phyloP scores from a whole-genome alignment of 2,329 filamentous ascomycete species.

The Ophiocordyceps robertsii region DNA sequence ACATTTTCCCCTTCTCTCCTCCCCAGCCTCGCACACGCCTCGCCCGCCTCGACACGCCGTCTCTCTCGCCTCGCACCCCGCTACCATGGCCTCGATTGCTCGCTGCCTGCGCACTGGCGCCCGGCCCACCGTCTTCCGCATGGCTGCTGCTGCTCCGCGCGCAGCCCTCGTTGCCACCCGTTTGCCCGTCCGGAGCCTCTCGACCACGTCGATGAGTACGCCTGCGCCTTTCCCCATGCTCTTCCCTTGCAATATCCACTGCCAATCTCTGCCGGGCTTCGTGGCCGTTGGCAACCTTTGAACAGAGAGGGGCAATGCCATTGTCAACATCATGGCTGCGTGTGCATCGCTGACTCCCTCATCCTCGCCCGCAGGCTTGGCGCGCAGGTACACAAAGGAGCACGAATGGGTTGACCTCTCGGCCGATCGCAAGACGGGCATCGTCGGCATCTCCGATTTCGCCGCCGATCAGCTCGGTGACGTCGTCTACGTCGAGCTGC shows the following conservation, averaged over 20 bases:
- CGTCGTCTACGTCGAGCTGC: slow-evolving; percentile 94
- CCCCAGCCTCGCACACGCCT: neutral
- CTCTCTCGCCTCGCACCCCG: too few relatives aligned
- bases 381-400: slow-evolving; percentile 87
- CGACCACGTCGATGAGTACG: slow-evolving; percentile 25
- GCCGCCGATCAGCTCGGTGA: slow-evolving; percentile 87
- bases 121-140: slow-evolving; percentile 17
- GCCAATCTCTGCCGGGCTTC: too few relatives aligned
- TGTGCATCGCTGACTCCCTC: neutral
- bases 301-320: too few relatives aligned
- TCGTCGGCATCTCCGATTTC: slow-evolving; percentile 77
- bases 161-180: slow-evolving; percentile 26
- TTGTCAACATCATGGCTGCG: neutral
- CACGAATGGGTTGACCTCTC: slow-evolving; percentile 96
- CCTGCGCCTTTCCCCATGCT: neutral
- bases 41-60: neutral
- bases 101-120: slow-evolving; percentile 24
- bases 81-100: slow-evolving; percentile 46
- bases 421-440: slow-evolving; percentile 68
- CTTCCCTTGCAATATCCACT: neutral
- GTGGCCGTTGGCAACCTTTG: too few relatives aligned
- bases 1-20: neutral
- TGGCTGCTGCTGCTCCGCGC: slow-evolving; percentile 21
- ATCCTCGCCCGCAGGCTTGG: slow-evolving; percentile 29
- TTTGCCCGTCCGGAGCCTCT: slow-evolving; percentile 23